Evolutionary conservation across 176 grass and related monocot species (phyloP), one percentile per base, ranked within the genome.

Genomic region (Cocos nucifera): DNA sequence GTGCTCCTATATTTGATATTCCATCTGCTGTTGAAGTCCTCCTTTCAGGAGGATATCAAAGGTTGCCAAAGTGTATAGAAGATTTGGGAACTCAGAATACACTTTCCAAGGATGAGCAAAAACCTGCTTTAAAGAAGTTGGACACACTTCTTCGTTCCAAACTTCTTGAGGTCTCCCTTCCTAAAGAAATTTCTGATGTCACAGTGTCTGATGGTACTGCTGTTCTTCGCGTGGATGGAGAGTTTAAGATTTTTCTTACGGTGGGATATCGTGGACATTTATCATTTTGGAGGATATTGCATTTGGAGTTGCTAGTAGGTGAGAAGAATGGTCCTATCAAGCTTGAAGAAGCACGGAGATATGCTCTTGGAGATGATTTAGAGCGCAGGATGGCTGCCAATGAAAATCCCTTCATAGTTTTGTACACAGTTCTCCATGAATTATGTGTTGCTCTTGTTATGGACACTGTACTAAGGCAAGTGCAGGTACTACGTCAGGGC

Each of bases 1-100:
- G 77, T 66, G 88, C 87, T 82, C 93, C 93, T 61, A 79, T 88
- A 64, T 98, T 89, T 78, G 93, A 98, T 61, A 79, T 98, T 77
- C 87, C 93, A 60, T 98, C 93, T 67, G 93, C 93, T 72, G 80
- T 83, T 61, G 93, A 98, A 67, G 74, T 92, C 69, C 84, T 98
- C 75, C 79, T 89, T 69, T 86, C 87, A 21, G 88, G 88, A 0
- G 68, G 50, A 62, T 98, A 98, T 80, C 79, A 61, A 65, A 73
- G 84, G 63, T 70, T 98, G 12, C 93, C 93, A 59, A 89, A 74
- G 80, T 89, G 93, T 58, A 69, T 98, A 80, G 84, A 89, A 73
- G 84, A 98, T 54, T 74, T 98, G 27, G 78, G 84, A 49, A 73
- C 71, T 61, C 76, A 98, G 75, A 83, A 63, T 57, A 70, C 78